Evolutionary conservation across 495 filamentous ascomycete species (phyloP).

Genomic region (Tuber umbilicatum): DNA sequence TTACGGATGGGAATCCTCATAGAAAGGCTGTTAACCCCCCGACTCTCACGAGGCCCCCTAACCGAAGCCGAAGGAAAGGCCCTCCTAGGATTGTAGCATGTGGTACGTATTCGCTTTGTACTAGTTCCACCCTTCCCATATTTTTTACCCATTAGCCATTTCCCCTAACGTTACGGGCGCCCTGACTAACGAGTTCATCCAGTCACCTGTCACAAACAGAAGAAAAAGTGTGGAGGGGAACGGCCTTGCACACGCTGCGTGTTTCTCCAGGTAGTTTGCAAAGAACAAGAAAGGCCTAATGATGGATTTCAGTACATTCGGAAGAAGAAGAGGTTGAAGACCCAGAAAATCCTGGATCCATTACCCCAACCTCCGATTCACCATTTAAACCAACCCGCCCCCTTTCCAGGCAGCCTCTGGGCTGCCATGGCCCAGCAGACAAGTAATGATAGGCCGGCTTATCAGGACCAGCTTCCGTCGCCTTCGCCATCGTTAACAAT

Average conservation of each 20-base stretch:
- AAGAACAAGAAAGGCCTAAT: slow-evolving; percentile 26
- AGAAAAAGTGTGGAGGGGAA: slow-evolving; percentile 32
- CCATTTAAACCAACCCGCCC: slow-evolving; percentile 3
- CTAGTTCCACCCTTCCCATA: not conserved
- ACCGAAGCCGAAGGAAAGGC: not conserved
- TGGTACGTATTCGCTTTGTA: slow-evolving; percentile 13
- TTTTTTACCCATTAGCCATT: slow-evolving; percentile 9
- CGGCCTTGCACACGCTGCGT: slow-evolving; percentile 28
- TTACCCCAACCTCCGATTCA: slow-evolving; percentile 1
- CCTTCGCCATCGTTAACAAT: slow-evolving; percentile 34
- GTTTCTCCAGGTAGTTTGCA: slow-evolving; percentile 15
- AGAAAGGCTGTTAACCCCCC: not conserved
- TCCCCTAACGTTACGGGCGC: not conserved
- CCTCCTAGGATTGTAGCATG: slow-evolving; percentile 25
- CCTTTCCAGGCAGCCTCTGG: slow-evolving; percentile 20
- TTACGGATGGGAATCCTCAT: not conserved
- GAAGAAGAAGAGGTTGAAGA: slow-evolving; percentile 22
- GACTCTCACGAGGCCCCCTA: not conserved
- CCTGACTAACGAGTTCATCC: not conserved
- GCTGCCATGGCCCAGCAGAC: slow-evolving; percentile 4
- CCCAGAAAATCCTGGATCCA: not conserved
- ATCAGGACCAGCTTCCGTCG: slow-evolving; percentile 26
- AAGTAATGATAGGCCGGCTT: not conserved
- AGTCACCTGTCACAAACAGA: slow-evolving; percentile 37
- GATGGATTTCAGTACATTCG: slow-evolving; percentile 27